Evolutionary conservation across 768 basidiomycete genomes (phyloP).

Genomic region (Mycena galopus): DNA sequence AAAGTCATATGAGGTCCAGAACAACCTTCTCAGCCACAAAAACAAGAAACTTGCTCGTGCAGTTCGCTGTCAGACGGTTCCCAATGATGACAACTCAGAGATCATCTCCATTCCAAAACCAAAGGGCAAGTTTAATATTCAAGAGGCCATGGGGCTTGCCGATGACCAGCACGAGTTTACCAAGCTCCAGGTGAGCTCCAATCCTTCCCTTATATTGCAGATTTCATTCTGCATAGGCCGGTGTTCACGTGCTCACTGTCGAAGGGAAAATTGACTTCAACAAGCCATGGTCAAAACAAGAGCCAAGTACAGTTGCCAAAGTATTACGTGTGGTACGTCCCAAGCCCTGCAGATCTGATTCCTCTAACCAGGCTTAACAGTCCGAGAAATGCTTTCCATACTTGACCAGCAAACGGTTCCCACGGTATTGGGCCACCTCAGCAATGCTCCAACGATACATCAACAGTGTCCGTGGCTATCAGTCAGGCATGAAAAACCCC

Average conservation of each 20-base stretch:
- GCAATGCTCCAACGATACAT: slow-evolving; percentile 25
- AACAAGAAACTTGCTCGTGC: too few relatives aligned
- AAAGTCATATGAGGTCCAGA: not conserved
- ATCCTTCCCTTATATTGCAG: too few relatives aligned
- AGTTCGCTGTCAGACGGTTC: too few relatives aligned
- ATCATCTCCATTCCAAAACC: slow-evolving; percentile 8
- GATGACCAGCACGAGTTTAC: not conserved
- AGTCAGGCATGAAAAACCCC: slow-evolving; percentile 1
- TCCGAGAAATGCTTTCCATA: not conserved
- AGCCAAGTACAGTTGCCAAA: not conserved
- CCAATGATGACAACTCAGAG: too few relatives aligned
- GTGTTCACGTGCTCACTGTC: not conserved
- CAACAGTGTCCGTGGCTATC: slow-evolving; percentile 20
- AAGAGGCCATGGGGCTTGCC: not conserved
- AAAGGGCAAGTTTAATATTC: slow-evolving; percentile 3
- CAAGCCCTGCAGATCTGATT: too few relatives aligned
- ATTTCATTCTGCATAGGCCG: not conserved
- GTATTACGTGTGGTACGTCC: not conserved
- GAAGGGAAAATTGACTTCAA: slow-evolving; percentile 1
- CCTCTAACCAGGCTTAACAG: not conserved
- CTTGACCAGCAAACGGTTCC: not conserved
- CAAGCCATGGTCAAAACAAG: not conserved
- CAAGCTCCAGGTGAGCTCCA: not conserved
- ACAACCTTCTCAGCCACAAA: not conserved
- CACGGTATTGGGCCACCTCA: slow-evolving; percentile 12